Conservation (phyloP, 148 eudicot genomes). For the Agrostemma githago region DNA sequence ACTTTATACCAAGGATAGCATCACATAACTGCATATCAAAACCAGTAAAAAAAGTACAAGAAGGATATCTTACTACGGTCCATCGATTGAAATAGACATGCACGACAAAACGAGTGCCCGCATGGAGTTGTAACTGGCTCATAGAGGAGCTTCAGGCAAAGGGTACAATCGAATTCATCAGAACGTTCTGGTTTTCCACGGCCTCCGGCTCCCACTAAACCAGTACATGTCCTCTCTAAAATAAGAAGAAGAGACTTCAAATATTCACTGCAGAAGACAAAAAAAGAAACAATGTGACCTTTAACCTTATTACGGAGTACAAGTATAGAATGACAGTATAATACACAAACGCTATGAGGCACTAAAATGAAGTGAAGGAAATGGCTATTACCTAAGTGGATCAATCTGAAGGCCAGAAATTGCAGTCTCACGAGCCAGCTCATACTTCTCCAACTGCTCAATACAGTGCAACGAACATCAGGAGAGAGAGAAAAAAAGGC, state of each 20-base stretch:
- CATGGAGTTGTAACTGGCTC: conserved; percentile 98
- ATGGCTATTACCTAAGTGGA: conserved; percentile 56
- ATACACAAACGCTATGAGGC: conserved; percentile 5
- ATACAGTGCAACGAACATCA: conserved; percentile 16
- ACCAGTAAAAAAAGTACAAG: conserved; percentile 8
- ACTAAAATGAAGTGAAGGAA: conserved; percentile 8
- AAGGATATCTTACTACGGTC: conserved; percentile 63
- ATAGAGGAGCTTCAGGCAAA: conserved; percentile 84
- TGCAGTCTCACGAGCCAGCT: conserved; percentile 59
- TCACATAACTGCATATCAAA: neutral
- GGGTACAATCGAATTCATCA: conserved; percentile 94
- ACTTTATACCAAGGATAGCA: conserved; percentile 23
- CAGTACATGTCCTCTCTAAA: conserved; percentile 43
- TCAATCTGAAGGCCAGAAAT: conserved; percentile 81
- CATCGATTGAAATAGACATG: conserved; percentile 96
- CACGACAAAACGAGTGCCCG: conserved; percentile 95
- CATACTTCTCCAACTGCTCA: conserved; percentile 84
- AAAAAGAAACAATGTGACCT: conserved; percentile 11
- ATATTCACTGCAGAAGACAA: conserved; percentile 42
- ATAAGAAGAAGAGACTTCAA: conserved; percentile 44
- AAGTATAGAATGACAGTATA: neutral
- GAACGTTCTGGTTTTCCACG: conserved; percentile 59
- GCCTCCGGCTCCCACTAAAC: conserved; percentile 34
- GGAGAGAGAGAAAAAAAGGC: neutral
- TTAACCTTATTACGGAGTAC: conserved; percentile 5